Percentiles rank a stretch among this genome's conserved stretches.
phyloP scores from a whole-genome alignment of 2,329 filamentous ascomycete species.

The Westerdykella aurantiaca region DNA sequence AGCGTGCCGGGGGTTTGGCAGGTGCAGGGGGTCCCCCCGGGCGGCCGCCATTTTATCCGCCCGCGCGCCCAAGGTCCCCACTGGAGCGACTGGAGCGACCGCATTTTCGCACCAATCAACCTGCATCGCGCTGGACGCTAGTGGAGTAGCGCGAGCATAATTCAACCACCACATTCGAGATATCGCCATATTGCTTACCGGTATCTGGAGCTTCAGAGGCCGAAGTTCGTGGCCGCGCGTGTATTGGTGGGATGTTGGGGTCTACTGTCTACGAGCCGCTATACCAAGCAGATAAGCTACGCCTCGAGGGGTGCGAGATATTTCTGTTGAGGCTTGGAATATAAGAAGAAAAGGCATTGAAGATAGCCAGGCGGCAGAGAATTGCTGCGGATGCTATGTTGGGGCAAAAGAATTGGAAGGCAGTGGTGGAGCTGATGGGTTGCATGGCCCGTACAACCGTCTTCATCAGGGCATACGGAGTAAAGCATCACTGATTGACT shows the following conservation, averaged over 20 bases:
- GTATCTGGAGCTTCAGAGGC: constrained; percentile 2
- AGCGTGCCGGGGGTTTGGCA: constrained; percentile 16
- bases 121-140: constrained; percentile 6
- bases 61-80: constrained; percentile 11
- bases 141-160: constrained; percentile 14
- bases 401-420: no score
- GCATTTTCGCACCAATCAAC: constrained; percentile 30
- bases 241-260: constrained; percentile 31
- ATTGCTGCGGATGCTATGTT: no score
- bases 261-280: not conserved
- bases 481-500: constrained; percentile 2
- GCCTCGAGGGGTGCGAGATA: no score
- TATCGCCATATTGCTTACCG: constrained; percentile 21
- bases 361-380: no score
- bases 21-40: constrained; percentile 15
- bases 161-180: constrained; percentile 6
- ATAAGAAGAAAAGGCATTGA: not conserved
- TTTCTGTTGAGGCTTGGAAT: no score
- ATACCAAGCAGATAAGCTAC: no score
- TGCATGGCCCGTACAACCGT: not conserved
- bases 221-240: constrained; percentile 1
- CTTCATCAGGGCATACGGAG: constrained; percentile 3
- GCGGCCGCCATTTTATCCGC: constrained; percentile 21
- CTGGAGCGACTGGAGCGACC: not conserved
- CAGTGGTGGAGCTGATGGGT: no score